Evolutionary conservation across 1,139 yeast genomes (phyloP), one percentile per base, ranked within the genome.

Genomic region (Protomyces inouyei): DNA sequence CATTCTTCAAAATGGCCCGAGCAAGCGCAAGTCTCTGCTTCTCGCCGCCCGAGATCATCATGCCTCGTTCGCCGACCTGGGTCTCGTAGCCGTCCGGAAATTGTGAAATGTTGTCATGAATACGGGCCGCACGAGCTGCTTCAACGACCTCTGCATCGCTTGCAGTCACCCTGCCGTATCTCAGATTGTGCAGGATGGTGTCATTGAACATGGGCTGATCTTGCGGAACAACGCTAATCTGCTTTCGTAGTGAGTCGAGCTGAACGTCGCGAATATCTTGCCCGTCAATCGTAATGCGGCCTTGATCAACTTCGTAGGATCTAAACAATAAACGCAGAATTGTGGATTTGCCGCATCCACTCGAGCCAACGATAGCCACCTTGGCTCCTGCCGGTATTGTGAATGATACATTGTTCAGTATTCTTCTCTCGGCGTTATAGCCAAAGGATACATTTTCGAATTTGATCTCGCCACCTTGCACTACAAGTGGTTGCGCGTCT

Each of bases 41-140:
- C 75, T 93, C 98, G 65, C 99, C 99, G 14, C 99, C 98, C 10
- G 97, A 90, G 57, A 93, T 91, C 98, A 93, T 93, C 82, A 93
- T 82, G 25, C 99, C 98, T 70, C 99, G 80, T 75, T 95, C 99
- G 60, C 99, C 99, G n/a, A 93, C 98, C 64, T 88, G 80, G 0
- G 98, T 93, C 45, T 86, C 79, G 54, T 82, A 79, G 0, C 97
- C 97, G 14, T 88, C 88, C 0, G 98, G 98, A 56, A 93, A 77
- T 60, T 86, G 89, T 5, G 75, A 71, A 23, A 95, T 80, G 55
- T 55, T 64, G 25, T 66, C 57, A 52, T 66, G 68, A 66, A 93
- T 79, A 71, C 88, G 86, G 0, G 96, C 97, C 69, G 83, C 82
- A 54, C 78, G 74, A 8, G 93, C 86, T 23, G 85, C 91, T 9